Conservation (phyloP, 225 moss, liverwort and hornwort species). For the Climacium dendroides region DNA sequence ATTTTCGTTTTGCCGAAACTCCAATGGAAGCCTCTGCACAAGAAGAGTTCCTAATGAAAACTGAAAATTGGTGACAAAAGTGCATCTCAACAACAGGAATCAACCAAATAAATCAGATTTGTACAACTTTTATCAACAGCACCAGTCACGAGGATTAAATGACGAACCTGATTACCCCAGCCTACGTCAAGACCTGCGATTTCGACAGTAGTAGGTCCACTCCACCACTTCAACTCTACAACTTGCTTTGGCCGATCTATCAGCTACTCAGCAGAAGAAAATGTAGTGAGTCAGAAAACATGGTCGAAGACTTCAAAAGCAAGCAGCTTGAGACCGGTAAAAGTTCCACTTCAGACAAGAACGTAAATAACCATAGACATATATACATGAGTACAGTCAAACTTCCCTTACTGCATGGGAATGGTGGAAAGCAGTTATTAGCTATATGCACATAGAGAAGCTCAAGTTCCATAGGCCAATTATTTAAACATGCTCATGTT, state of each 20-base stretch:
- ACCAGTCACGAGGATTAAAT: not conserved
- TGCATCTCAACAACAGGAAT: not conserved
- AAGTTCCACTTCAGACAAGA: not conserved
- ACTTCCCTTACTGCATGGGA: too few relatives aligned
- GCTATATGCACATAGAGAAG: too few relatives aligned
- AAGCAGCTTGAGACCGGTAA: not conserved
- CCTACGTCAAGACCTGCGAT: conserved; percentile 92
- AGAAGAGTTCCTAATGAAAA: not conserved
- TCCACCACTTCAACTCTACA: conserved; percentile 61
- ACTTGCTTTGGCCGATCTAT: conserved; percentile 50
- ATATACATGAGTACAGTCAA: too few relatives aligned
- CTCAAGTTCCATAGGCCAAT: too few relatives aligned
- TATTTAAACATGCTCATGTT: too few relatives aligned
- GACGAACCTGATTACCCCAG: conserved; percentile 65
- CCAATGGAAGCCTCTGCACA: conserved; percentile 58
- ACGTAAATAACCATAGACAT: not conserved
- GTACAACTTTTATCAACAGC: not conserved
- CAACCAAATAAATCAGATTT: not conserved
- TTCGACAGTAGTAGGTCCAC: conserved; percentile 68
- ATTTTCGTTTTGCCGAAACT: conserved; percentile 41
- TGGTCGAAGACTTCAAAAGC: not conserved
- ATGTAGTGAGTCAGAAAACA: not conserved
- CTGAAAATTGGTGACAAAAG: not conserved
- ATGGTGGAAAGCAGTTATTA: too few relatives aligned
- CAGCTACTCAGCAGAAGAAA: conserved; percentile 34